Evolutionary conservation across 1,284 basidiomycete genomes (phyloP).

Genomic region (Sanghuangporus baumii): DNA sequence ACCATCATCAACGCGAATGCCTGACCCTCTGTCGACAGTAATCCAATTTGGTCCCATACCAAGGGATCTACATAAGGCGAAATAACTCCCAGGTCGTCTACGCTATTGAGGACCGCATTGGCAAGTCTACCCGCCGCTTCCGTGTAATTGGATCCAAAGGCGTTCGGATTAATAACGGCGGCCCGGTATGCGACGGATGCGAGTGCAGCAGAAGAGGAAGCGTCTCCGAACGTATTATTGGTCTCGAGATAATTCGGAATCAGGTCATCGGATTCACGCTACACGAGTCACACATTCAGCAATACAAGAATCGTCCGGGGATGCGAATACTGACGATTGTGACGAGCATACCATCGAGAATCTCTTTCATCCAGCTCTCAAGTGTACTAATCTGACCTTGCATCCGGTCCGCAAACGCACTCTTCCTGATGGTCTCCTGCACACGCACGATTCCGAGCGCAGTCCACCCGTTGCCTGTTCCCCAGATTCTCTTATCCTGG

Average conservation of each 20-base stretch:
- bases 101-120: conserved; percentile 19
- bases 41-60: conserved; percentile 31
- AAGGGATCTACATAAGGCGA: conserved; percentile 42
- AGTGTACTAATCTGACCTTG: conserved; percentile 28
- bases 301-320: neutral
- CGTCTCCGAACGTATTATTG: conserved; percentile 36
- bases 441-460: conserved; percentile 40
- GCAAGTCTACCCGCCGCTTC: conserved; percentile 22
- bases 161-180: conserved; percentile 22
- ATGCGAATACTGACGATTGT: conserved; percentile 33
- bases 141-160: conserved; percentile 24
- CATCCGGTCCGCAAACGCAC: conserved; percentile 29
- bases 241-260: conserved; percentile 29
- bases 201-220: conserved; percentile 36
- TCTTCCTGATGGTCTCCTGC: conserved; percentile 40
- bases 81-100: conserved; percentile 31
- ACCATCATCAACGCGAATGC: conserved; percentile 43
- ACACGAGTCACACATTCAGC: conserved; percentile 7
- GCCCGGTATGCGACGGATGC: conserved; percentile 40
- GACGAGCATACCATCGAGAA: conserved; percentile 41
- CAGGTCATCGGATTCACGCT: conserved; percentile 18
- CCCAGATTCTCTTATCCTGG: conserved; percentile 48
- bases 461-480: conserved; percentile 42
- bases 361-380: conserved; percentile 38
- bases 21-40: conserved; percentile 41